Evolutionary conservation across 208 protist species (phyloP).

Genomic region (Polymyxa betae): DNA sequence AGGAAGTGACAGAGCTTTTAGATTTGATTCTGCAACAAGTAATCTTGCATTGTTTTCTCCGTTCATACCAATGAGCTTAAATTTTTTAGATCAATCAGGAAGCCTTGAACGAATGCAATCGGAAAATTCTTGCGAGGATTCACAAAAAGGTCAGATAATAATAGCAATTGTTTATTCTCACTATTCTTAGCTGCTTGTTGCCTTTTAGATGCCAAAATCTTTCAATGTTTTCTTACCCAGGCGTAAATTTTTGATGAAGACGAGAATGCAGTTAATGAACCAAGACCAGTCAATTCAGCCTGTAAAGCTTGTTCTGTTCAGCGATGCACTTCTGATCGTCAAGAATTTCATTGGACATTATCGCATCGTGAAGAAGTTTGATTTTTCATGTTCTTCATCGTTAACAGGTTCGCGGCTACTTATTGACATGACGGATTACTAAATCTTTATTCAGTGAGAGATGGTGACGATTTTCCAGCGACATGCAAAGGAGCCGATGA

Average conservation of each 20-base stretch:
- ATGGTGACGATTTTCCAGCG: not conserved
- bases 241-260: conserved; percentile 17
- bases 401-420: not conserved
- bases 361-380: not conserved
- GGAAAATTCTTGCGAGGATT: not conserved
- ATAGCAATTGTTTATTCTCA: not conserved
- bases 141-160: conserved; percentile 14
- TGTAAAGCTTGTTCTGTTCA: conserved; percentile 13
- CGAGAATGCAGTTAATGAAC: not conserved
- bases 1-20: not conserved
- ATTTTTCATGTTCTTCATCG: not conserved
- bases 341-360: conserved; percentile 4
- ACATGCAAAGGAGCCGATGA: not conserved
- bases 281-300: not conserved
- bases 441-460: not conserved
- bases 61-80: not conserved
- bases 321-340: conserved; percentile 6
- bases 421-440: not conserved
- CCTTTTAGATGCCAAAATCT: not conserved
- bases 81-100: conserved; percentile 27
- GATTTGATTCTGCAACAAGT: conserved; percentile 10
- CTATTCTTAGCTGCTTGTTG: not conserved
- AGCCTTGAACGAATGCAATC: not conserved
- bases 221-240: conserved; percentile 4
- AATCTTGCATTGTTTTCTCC: not conserved